phyloP scores from a whole-genome alignment of 2,329 filamentous ascomycete genomes.

The Trichoderma sp. region DNA sequence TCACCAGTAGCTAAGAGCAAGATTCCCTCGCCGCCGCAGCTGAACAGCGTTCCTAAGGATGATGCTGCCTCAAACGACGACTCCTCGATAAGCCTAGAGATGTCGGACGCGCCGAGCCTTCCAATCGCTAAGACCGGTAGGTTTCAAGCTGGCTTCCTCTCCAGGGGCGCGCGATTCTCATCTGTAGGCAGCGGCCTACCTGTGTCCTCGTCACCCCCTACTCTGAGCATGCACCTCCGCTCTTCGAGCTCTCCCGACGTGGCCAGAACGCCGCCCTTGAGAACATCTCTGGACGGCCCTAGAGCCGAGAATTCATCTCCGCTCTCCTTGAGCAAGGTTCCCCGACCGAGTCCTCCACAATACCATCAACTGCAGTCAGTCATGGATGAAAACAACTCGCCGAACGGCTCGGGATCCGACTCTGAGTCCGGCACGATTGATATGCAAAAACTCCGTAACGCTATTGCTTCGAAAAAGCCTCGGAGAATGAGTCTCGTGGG shows the following conservation, averaged over 20 bases:
- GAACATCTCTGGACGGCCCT: slow-evolving; percentile 51
- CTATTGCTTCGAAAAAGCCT: slow-evolving; percentile 53
- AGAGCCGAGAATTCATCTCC: slow-evolving; percentile 53
- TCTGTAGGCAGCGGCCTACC: slow-evolving; percentile 59
- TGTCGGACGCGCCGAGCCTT: slow-evolving; percentile 44
- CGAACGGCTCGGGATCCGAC: slow-evolving; percentile 46
- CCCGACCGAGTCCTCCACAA: slow-evolving; percentile 24
- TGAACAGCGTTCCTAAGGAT: slow-evolving; percentile 19
- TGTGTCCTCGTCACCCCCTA: slow-evolving; percentile 53
- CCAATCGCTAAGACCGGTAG: slow-evolving; percentile 62
- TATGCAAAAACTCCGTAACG: slow-evolving; percentile 55
- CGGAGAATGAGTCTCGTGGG: slow-evolving; percentile 45
- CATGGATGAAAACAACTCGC: slow-evolving; percentile 55
- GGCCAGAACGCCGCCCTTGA: slow-evolving; percentile 45
- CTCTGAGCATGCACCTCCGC: slow-evolving; percentile 58
- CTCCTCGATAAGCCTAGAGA: slow-evolving; percentile 59
- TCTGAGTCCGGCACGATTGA: slow-evolving; percentile 53
- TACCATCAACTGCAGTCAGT: slow-evolving; percentile 37
- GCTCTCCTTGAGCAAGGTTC: slow-evolving; percentile 29
- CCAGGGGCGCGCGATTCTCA: slow-evolving; percentile 51
- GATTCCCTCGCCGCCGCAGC: slow-evolving; percentile 31
- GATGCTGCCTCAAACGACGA: slow-evolving; percentile 40
- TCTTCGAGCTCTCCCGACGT: slow-evolving; percentile 44
- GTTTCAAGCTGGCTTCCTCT: slow-evolving; percentile 87
- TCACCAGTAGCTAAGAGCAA: slow-evolving; percentile 33